These are phyloP conservation scores for Capsicum chinense DNA, from an alignment of 257 asterid species.

Conservation along the genomic window DNA sequence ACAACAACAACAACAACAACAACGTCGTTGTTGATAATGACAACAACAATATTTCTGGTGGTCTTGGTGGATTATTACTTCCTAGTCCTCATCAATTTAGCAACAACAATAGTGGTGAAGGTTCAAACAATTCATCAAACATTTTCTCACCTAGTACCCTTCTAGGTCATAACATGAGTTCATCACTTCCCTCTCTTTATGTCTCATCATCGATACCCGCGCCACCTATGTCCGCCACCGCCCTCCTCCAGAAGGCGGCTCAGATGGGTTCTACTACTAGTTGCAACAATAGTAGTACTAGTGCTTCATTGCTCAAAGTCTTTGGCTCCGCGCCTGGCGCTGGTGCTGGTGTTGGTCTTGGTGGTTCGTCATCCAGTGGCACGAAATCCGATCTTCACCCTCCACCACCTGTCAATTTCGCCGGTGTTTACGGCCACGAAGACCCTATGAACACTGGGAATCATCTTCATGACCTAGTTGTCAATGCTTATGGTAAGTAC, in stretches of 20 bases:
- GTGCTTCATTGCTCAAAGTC: conserved; percentile 54
- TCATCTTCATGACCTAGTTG: conserved; percentile 55
- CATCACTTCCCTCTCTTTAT: conserved; percentile 63
- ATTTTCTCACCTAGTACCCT: not conserved
- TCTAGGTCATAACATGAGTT: conserved; percentile 39
- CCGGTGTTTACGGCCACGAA: conserved; percentile 29
- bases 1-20: conserved; percentile 27
- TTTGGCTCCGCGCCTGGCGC: conserved; percentile 36
- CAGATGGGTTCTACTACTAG: conserved; percentile 62
- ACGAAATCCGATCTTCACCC: conserved; percentile 24
- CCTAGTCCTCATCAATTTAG: conserved; percentile 26
- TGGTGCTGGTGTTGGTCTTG: not conserved
- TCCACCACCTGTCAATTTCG: conserved; percentile 33
- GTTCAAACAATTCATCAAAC: conserved; percentile 25
- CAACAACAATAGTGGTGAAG: conserved; percentile 15
- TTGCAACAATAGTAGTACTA: conserved; percentile 14
- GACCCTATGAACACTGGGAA: conserved; percentile 30
- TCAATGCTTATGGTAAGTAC: conserved; percentile 27
- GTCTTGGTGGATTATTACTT: conserved; percentile 36
- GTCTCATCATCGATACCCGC: conserved; percentile 39
- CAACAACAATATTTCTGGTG: conserved; percentile 28
- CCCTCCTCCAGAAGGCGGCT: conserved; percentile 83
- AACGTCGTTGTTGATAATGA: conserved; percentile 14
- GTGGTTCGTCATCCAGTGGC: conserved; percentile 34
- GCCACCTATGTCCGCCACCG: conserved; percentile 79